Base-by-base conservation (phyloP, 2,329 filamentous ascomycete genomes). In the Lachnellula occidentalis region DNA sequence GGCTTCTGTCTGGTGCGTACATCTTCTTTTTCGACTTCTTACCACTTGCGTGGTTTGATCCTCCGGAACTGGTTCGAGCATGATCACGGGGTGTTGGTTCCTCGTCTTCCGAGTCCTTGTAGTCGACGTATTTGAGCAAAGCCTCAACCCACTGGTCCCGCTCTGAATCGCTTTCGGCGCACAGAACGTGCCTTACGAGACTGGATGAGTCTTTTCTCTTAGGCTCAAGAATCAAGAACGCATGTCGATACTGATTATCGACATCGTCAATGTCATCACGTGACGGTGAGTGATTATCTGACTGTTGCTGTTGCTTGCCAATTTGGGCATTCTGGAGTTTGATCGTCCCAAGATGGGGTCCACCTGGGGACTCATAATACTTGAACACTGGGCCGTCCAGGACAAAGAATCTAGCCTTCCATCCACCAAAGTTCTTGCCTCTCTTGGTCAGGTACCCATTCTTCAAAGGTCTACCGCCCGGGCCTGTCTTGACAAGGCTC, bases 401-500 rank as follows among this genome's bases (percentile, higher is more conserved):
- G 14, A 86, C 78, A 65, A 88, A 88, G 65, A 83, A 88, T 54
- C 85, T 76, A 11, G 91, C 92, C 72, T 99, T 99, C 94, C 94
- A 99, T 48, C 94, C 94, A 50, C 94, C 94, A 73, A 99, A 99
- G 67, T 97, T 97, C 77, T 99, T 99, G 48, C 94, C 94, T 63
- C 89, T 83, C 75, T 99, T 99, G 2, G 94, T 97, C 48, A 99
- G 75, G 70, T 97, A 99, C 8, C 94, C 94, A 67, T 86, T 92
- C 67, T 90, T 90, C 56, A 85, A 78, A 8, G 87, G 83, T 48
- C 85, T 82, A 3, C 84, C 83, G 63, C 86, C 82, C 5, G 82
- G 77, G 0, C 83, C 81, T 3, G 75, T 73, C 66, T 71, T 78
- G 51, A 68, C 60, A 8, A 66, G 70, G 36, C 70, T 67, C 39